These are phyloP conservation scores for Sambucus nigra DNA, from an alignment of 129 eudicot species.

Conservation along the genomic window DNA sequence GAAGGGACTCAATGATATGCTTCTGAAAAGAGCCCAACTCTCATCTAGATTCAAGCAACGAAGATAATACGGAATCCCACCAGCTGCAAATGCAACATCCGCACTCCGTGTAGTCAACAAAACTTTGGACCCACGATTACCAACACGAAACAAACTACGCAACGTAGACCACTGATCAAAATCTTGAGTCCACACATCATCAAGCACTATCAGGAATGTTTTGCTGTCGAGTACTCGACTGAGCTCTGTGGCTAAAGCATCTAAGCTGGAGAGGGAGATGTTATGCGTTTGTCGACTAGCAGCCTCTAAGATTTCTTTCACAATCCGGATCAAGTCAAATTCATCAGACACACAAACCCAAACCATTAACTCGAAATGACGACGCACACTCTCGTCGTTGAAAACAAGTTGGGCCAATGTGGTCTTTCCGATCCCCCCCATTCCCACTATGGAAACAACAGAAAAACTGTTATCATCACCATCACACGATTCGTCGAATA, in stretches of 20 bases:
- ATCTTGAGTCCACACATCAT: slow-evolving; percentile 19
- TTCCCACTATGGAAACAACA: slow-evolving; percentile 13
- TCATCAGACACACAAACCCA: slow-evolving; percentile 15
- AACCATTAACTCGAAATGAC: background rate
- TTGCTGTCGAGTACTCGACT: background rate
- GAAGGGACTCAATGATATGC: background rate
- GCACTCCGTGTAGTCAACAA: background rate
- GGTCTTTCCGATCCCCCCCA: slow-evolving; percentile 18
- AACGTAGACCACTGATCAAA: slow-evolving; percentile 1
- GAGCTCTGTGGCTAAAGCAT: background rate
- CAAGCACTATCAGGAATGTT: slow-evolving; percentile 16
- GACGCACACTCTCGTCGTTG: background rate
- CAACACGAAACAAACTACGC: background rate
- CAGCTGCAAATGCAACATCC: background rate
- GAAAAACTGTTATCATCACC: background rate
- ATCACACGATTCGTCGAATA: no score
- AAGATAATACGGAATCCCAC: background rate
- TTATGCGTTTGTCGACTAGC: background rate
- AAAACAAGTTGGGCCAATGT: slow-evolving; percentile 13
- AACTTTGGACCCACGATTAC: background rate
- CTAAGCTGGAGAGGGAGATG: background rate
- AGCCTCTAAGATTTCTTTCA: background rate
- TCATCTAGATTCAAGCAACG: background rate
- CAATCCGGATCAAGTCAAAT: slow-evolving; percentile 3
- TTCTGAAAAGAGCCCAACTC: slow-evolving; percentile 4